Evolutionary conservation across 805 yeast species (phyloP).

Genomic region (Dipodascopsis uninucleata): DNA sequence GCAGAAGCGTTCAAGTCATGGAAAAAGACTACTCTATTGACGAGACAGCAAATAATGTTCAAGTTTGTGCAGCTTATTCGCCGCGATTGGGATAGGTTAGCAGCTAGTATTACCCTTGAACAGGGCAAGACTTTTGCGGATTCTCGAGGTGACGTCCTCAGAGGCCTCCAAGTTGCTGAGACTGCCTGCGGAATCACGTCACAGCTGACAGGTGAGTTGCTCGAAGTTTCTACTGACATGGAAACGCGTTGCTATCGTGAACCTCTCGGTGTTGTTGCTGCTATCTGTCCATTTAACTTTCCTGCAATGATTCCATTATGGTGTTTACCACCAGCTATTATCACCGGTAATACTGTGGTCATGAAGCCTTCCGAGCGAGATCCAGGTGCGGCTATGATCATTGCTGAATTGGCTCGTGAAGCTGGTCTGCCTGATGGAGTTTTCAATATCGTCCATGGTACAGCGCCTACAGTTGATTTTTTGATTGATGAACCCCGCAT

Average conservation of each 20-base stretch:
- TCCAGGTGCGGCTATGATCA: conserved; percentile 75
- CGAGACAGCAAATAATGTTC: conserved; percentile 62
- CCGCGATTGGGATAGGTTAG: conserved; percentile 64
- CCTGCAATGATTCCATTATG: conserved; percentile 80
- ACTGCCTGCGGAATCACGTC: conserved; percentile 58
- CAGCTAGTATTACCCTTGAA: conserved; percentile 60
- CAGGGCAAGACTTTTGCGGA: conserved; percentile 76
- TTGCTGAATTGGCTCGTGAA: conserved; percentile 65
- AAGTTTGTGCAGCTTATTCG: conserved; percentile 62
- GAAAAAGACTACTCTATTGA: conserved; percentile 49
- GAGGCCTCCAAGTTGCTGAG: conserved; percentile 78
- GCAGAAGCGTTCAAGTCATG: conserved; percentile 57
- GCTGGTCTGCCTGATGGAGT: conserved; percentile 78
- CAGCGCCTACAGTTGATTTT: conserved; percentile 67
- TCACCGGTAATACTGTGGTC: conserved; percentile 70
- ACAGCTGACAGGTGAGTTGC: conserved; percentile 58
- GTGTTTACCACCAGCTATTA: conserved; percentile 60
- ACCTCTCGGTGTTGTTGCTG: conserved; percentile 61
- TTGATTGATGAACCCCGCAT: conserved; percentile 68
- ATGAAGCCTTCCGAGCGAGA: conserved; percentile 70
- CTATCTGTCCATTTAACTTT: conserved; percentile 77
- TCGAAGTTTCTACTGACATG: conserved; percentile 71
- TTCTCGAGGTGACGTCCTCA: conserved; percentile 69
- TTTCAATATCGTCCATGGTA: conserved; percentile 56
- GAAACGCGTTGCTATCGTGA: conserved; percentile 73